phyloP scores from a whole-genome alignment of 805 yeast species.

The Spathaspora boniae region DNA sequence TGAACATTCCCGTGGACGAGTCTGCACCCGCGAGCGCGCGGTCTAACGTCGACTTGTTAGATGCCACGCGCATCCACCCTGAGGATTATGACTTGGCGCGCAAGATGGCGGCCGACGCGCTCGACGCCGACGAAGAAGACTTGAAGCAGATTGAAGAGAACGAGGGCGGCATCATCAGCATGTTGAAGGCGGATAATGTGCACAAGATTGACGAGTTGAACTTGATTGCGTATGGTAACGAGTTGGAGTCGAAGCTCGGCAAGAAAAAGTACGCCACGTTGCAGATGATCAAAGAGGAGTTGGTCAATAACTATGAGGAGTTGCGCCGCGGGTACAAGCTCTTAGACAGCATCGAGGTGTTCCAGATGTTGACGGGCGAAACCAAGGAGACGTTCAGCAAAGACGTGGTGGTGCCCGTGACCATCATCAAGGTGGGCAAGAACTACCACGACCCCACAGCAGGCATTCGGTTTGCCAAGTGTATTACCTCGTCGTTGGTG shows the following conservation, averaged over 20 bases:
- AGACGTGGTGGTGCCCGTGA: conserved; percentile 74
- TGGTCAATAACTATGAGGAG: conserved; percentile 85
- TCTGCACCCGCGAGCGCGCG: conserved; percentile 49
- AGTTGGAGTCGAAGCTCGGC: conserved; percentile 69
- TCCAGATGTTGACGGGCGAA: conserved; percentile 89
- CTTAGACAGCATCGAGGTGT: conserved; percentile 67
- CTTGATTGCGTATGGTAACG: conserved; percentile 88
- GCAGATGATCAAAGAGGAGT: conserved; percentile 80
- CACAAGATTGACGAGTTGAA: conserved; percentile 80
- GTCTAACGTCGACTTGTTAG: conserved; percentile 71
- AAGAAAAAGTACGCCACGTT: conserved; percentile 75
- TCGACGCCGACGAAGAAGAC: conserved; percentile 94
- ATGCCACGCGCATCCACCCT: conserved; percentile 95
- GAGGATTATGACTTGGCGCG: conserved; percentile 95
- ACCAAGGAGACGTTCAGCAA: conserved; percentile 61
- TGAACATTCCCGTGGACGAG: conserved; percentile 70
- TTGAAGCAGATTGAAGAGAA: conserved; percentile 73
- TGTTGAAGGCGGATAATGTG: conserved; percentile 67
- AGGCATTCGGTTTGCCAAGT: conserved; percentile 39
- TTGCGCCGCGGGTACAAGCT: conserved; percentile 68
- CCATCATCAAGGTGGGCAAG: conserved; percentile 66
- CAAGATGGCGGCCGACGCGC: conserved; percentile 97
- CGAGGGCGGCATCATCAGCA: conserved; percentile 70
- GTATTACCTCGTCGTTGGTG: conserved; percentile 38
- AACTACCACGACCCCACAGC: conserved; percentile 51